These are phyloP conservation scores for Rutstroemia sp. DNA, from an alignment of 2,329 filamentous ascomycete genomes.

Conservation along the genomic window DNA sequence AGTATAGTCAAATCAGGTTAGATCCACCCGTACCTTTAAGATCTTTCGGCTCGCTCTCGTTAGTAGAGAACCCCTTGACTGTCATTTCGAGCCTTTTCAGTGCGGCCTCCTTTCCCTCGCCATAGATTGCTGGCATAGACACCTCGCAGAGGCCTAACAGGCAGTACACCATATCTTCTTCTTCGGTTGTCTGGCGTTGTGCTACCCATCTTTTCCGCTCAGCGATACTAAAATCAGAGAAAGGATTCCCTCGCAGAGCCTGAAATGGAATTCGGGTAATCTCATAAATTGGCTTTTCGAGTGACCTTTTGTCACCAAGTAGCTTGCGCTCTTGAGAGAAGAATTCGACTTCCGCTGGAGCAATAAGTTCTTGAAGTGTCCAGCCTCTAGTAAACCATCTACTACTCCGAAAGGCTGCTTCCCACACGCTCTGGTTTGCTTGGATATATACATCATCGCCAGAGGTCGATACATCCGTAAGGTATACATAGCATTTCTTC, in stretches of 20 bases:
- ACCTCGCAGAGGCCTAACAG: slow-evolving; percentile 37
- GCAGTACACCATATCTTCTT: slow-evolving; percentile 37
- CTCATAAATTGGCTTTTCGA: neutral
- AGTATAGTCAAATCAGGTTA: too few species aligned
- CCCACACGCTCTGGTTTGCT: slow-evolving; percentile 13
- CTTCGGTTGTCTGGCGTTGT: slow-evolving; percentile 27
- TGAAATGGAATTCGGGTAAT: neutral
- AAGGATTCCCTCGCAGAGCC: neutral
- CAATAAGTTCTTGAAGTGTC: neutral
- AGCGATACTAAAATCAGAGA: neutral
- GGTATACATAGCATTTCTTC: slow-evolving; percentile 13
- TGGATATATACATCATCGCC: neutral
- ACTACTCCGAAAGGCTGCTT: neutral
- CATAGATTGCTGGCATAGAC: slow-evolving; percentile 38
- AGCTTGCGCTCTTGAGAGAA: neutral
- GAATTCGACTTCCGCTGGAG: neutral
- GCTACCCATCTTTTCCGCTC: slow-evolving; percentile 32
- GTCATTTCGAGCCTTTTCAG: too few species aligned
- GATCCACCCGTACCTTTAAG: too few species aligned
- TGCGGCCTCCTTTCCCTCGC: slow-evolving; percentile 24
- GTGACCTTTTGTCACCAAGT: neutral
- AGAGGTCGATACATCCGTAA: slow-evolving; percentile 10
- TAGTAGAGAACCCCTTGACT: too few species aligned
- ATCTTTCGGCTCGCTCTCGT: too few species aligned
- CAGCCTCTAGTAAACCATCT: slow-evolving; percentile 2